Evolutionary conservation across 208 protist genomes (phyloP), one percentile per base, ranked within the genome.

Genomic region (Porcisia hertigi): DNA sequence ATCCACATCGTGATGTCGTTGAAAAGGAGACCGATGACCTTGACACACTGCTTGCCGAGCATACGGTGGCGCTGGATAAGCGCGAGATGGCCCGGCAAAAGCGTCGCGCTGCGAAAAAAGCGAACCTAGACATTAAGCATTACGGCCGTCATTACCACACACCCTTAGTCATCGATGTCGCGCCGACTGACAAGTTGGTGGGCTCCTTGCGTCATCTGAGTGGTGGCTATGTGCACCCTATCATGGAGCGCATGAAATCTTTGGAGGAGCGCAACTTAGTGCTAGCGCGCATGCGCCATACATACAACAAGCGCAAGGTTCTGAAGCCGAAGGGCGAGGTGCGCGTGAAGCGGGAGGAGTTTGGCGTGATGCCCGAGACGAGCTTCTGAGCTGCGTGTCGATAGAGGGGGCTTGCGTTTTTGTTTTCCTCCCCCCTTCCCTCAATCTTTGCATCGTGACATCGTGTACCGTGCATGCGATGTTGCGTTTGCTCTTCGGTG

Each of bases 221-320:
- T 62, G 91, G 88, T 45, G 84, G 91, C 60, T 86, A 77, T 73
- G 82, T 97, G 23, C 91, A 97, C 76, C 90, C 91, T 1, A 86
- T 80, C 6, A 69, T 93, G 66, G 93, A 97, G 16, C 88, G 93
- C 57, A 95, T 97, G 88, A 97, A 97, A 80, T 97, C 93, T 14
- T 75, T 97, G 18, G 93, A 97, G 85, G 93, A 97, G 82, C 91
- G 93, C 75, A 97, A 97, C 77, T 81, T 97, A 47, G 82, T 97
- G 49, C 93, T 91, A 1, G 91, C 93, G 1, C 89, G 93, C 67
- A 94, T 95, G 93, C 88, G 87, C 41, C 93, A 96, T 74, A 89
- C 77, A 59, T 97, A 92, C 84, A 95, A 97, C 83, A 95, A 96
- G 80, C 84, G 90, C 55, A 94, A 92, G 87, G 84, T 94, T 25